A percentile compares a stretch with the other conserved stretches of the same genome.
Conservation (phyloP, 2,329 filamentous ascomycete species). For the Atkinsonella hypoxylon region DNA sequence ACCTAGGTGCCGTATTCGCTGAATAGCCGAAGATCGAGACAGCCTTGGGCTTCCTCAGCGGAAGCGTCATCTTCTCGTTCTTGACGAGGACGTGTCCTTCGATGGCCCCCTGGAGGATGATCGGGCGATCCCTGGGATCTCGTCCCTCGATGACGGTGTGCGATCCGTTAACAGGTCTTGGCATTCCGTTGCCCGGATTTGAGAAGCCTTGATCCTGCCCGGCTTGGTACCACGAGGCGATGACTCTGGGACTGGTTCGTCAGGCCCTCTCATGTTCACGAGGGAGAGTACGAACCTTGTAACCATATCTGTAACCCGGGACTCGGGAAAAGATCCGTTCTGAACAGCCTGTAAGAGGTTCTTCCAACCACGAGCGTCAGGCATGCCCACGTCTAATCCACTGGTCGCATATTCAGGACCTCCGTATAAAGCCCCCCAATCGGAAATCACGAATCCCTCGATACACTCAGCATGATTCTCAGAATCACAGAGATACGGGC, state of each 20-base stretch:
- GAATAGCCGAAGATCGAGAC: slow-evolving; percentile 52
- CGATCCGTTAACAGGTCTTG: slow-evolving; percentile 31
- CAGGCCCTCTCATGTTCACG: no score
- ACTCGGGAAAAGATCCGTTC: slow-evolving; percentile 44
- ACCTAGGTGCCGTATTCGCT: slow-evolving; percentile 25
- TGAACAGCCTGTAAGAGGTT: slow-evolving; percentile 49
- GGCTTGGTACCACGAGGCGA: slow-evolving; percentile 45
- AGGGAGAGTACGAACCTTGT: slow-evolving; percentile 24
- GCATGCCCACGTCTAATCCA: slow-evolving; percentile 64
- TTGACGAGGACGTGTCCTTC: slow-evolving; percentile 55
- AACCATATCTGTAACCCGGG: slow-evolving; percentile 49
- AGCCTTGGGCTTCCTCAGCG: slow-evolving; percentile 35
- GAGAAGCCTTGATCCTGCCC: slow-evolving; percentile 37
- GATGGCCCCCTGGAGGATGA: slow-evolving; percentile 42
- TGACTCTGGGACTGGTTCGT: slow-evolving; percentile 15
- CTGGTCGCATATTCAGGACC: slow-evolving; percentile 49
- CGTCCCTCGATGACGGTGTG: slow-evolving; percentile 42
- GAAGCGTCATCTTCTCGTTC: slow-evolving; percentile 42
- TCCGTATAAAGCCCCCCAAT: slow-evolving; percentile 55
- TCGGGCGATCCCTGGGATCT: slow-evolving; percentile 27
- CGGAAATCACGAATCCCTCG: slow-evolving; percentile 49
- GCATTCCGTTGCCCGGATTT: slow-evolving; percentile 37
- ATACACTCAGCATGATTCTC: slow-evolving; percentile 10
- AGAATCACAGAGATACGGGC: background rate
- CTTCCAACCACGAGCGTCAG: slow-evolving; percentile 29